phyloP scores from a whole-genome alignment of 257 asterid genomes.

The Gentiana dahurica region DNA sequence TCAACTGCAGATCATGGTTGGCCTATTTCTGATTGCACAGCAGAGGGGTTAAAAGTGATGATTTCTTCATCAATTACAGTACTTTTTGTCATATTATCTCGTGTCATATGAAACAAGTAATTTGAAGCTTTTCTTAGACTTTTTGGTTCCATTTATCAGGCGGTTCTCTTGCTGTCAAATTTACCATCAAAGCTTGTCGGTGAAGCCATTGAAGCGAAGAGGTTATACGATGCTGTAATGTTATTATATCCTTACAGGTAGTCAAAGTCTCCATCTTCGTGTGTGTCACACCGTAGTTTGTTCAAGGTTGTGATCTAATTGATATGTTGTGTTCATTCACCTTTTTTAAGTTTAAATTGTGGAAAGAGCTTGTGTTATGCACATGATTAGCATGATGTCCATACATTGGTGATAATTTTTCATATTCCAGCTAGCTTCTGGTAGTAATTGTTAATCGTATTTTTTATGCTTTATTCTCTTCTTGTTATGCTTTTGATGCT shows the following conservation, averaged over 20 bases:
- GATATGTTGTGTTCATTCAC: neutral
- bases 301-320: neutral
- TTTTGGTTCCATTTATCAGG: slow-evolving; percentile 37
- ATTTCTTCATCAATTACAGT: slow-evolving; percentile 10
- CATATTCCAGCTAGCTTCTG: too few species aligned
- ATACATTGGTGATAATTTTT: too few species aligned
- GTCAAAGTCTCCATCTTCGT: neutral
- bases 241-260: slow-evolving; percentile 89
- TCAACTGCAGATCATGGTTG: slow-evolving; percentile 98
- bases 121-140: slow-evolving; percentile 7
- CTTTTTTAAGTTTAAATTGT: neutral
- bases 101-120: neutral
- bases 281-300: neutral
- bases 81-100: too few species aligned
- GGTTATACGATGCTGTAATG: slow-evolving; percentile 84
- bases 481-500: too few species aligned
- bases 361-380: too few species aligned
- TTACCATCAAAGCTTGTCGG: slow-evolving; percentile 71
- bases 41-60: slow-evolving; percentile 91
- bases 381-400: too few species aligned
- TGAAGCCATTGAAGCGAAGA: slow-evolving; percentile 52
- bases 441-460: too few species aligned
- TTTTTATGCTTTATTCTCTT: too few species aligned
- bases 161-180: slow-evolving; percentile 57
- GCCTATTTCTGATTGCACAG: slow-evolving; percentile 99